Conservation (phyloP, 352 stramenopile genomes). For the Phytophthora sp. region DNA sequence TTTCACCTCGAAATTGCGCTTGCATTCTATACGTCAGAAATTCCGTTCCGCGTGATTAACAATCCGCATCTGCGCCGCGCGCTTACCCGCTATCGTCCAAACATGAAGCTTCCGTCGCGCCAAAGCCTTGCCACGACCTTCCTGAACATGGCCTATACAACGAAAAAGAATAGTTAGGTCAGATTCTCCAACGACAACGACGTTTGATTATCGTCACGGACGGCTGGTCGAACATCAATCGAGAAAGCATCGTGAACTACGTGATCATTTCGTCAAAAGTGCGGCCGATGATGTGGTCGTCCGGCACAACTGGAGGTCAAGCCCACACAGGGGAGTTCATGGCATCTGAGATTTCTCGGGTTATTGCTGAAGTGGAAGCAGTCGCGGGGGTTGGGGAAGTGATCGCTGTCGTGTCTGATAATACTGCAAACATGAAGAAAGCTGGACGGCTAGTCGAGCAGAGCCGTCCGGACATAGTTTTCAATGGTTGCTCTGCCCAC, state of each 20-base stretch:
- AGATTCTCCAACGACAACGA: not conserved
- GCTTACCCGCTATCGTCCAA: not conserved
- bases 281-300: slow-evolving; percentile 16
- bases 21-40: not conserved
- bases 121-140: not conserved
- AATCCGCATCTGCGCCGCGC: not conserved
- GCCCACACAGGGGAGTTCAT: slow-evolving; percentile 3
- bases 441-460: not conserved
- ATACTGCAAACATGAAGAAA: slow-evolving; percentile 21
- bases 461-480: slow-evolving; percentile 3
- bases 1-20: not conserved
- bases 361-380: slow-evolving; percentile 8
- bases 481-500: slow-evolving; percentile 13
- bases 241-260: slow-evolving; percentile 25
- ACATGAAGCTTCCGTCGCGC: not conserved
- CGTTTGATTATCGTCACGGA: no score
- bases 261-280: slow-evolving; percentile 7
- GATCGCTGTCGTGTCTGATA: slow-evolving; percentile 17
- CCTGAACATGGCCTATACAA: not conserved
- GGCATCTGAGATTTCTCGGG: not conserved
- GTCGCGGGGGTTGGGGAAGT: not conserved
- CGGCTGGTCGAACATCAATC: slow-evolving; percentile 13
- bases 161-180: not conserved
- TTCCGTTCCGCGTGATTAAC: not conserved
- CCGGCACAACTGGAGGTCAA: not conserved